Percentiles rank a stretch among this genome's conserved stretches.
Evolutionary conservation across 1,284 basidiomycete species (phyloP).

Genomic region (Fistulinella staudtii): DNA sequence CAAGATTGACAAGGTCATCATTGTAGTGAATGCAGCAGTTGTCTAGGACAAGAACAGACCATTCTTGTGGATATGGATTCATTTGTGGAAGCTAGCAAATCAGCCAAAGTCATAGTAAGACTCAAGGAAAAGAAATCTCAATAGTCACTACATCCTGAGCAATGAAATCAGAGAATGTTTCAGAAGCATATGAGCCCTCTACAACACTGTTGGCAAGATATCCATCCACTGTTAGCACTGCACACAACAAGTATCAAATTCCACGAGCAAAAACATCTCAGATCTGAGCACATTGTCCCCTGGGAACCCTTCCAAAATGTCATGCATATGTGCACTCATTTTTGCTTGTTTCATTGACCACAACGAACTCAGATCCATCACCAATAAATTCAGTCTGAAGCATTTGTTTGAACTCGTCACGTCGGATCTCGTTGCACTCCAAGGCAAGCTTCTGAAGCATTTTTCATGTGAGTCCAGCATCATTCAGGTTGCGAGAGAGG

Average conservation of each 20-base stretch:
- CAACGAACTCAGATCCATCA: conserved; percentile 25
- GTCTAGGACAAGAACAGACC: background rate
- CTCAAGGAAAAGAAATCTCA: background rate
- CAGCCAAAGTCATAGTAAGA: background rate
- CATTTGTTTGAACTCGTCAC: background rate
- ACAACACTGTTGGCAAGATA: conserved; percentile 5
- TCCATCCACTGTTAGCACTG: conserved; percentile 1
- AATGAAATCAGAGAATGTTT: conserved; percentile 6
- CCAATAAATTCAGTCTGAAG: conserved; percentile 6
- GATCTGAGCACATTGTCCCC: conserved; percentile 11
- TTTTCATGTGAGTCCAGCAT: background rate
- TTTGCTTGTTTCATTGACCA: conserved; percentile 29
- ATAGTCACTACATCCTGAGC: background rate
- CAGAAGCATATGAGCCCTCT: conserved; percentile 3
- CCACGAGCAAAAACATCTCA: conserved; percentile 19
- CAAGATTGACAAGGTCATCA: background rate
- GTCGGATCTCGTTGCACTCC: background rate
- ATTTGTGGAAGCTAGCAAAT: background rate
- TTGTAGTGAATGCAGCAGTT: background rate
- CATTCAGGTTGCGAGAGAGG: background rate
- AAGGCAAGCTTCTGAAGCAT: background rate
- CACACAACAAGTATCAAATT: conserved; percentile 14
- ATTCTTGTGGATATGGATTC: background rate
- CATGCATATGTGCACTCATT: conserved; percentile 17
- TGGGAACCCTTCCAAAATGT: background rate